phyloP scores from a whole-genome alignment of 2,329 filamentous ascomycete species.

The Botrytis cinerea region DNA sequence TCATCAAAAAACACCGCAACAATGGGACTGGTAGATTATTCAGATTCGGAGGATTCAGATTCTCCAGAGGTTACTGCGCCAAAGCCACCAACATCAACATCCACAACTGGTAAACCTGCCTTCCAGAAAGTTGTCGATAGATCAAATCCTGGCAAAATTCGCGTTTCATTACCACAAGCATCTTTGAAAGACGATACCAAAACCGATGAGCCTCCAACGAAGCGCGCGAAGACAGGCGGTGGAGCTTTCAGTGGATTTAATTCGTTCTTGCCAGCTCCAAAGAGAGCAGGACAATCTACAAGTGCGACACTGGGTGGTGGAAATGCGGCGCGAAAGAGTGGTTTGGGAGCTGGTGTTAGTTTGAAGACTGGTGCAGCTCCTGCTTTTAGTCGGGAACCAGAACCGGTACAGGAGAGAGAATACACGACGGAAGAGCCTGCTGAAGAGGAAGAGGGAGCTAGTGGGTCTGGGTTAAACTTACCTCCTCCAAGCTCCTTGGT shows the following conservation, averaged over 20 bases:
- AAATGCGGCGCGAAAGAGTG: slow-evolving; percentile 36
- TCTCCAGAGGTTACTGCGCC: slow-evolving; percentile 45
- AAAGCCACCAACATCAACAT: slow-evolving; percentile 39
- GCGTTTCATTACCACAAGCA: slow-evolving; percentile 69
- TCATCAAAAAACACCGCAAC: slow-evolving; percentile 3
- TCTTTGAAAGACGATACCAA: slow-evolving; percentile 43
- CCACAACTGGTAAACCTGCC: slow-evolving; percentile 53
- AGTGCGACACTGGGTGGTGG: slow-evolving; percentile 41
- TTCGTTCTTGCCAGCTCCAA: slow-evolving; percentile 82
- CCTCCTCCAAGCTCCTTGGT: slow-evolving; percentile 53
- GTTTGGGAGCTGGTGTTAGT: slow-evolving; percentile 59
- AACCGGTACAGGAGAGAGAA: slow-evolving; percentile 30
- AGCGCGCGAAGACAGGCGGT: slow-evolving; percentile 64
- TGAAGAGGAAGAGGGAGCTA: slow-evolving; percentile 34
- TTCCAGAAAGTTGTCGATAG: slow-evolving; percentile 82
- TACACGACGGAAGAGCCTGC: slow-evolving; percentile 30
- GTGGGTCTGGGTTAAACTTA: slow-evolving; percentile 41
- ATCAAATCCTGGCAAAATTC: slow-evolving; percentile 79
- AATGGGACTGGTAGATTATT: slow-evolving; percentile 71
- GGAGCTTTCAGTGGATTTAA: slow-evolving; percentile 80
- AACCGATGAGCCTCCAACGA: slow-evolving; percentile 63
- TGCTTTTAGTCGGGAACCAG: slow-evolving; percentile 69
- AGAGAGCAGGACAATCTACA: slow-evolving; percentile 52
- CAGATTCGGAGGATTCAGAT: slow-evolving; percentile 66
- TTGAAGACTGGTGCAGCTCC: slow-evolving; percentile 82